Evolutionary conservation across 129 eudicot genomes (phyloP).

Genomic region (Solidago caesia): DNA sequence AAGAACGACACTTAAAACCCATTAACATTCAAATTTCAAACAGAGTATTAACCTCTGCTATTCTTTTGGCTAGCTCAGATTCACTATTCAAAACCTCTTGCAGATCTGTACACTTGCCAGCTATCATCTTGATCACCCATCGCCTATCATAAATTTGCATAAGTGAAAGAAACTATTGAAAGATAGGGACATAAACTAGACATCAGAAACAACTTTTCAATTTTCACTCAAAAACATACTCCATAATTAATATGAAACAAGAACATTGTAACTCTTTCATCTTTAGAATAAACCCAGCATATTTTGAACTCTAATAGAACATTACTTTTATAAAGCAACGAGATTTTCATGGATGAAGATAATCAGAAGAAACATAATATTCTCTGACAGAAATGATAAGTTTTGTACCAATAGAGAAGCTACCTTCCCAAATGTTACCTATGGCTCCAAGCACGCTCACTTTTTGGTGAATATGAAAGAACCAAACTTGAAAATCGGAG

Average conservation of each 20-base stretch:
- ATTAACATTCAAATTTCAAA: slow-evolving; percentile 16
- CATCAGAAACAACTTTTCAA: background rate
- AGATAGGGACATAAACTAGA: slow-evolving; percentile 4
- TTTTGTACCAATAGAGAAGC: slow-evolving; percentile 23
- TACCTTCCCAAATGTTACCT: slow-evolving; percentile 50
- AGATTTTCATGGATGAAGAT: slow-evolving; percentile 4
- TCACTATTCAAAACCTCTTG: slow-evolving; percentile 72
- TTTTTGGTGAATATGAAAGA: slow-evolving; percentile 83
- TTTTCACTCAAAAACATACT: background rate
- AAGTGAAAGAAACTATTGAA: slow-evolving; percentile 19
- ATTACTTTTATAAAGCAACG: slow-evolving; percentile 16
- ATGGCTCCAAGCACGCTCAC: slow-evolving; percentile 92
- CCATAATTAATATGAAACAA: background rate
- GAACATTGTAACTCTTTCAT: no score
- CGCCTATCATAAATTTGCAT: slow-evolving; percentile 58
- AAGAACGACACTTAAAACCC: background rate
- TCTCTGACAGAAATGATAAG: background rate
- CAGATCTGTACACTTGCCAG: slow-evolving; percentile 58
- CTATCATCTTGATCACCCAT: slow-evolving; percentile 89
- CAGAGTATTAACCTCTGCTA: slow-evolving; percentile 71
- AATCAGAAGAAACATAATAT: slow-evolving; percentile 15
- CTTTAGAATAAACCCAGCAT: background rate
- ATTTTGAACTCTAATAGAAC: background rate
- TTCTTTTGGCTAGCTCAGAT: slow-evolving; percentile 57
- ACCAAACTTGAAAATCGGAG: slow-evolving; percentile 61